Evolutionary conservation across 176 grass and related monocot species (phyloP), one percentile per base, ranked within the genome.

Genomic region (Oryza rufipogon): DNA sequence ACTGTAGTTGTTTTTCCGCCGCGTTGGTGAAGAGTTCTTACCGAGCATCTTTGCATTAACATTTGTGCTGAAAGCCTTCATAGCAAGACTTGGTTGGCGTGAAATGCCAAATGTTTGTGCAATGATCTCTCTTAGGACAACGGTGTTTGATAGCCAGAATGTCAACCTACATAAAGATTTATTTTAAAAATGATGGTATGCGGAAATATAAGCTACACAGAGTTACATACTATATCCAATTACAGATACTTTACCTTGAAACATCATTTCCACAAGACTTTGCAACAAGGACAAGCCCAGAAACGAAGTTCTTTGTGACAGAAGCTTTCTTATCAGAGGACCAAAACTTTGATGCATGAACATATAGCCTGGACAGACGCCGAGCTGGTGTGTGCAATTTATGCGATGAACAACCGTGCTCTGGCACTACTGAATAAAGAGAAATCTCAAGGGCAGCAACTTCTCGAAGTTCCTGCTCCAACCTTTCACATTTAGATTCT

Each of bases 131-230:
- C 97, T 92, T 64, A 99, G 77, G 28, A 96, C 88, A 72, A 91
- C 81, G 76, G 84, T 93, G 80, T 99, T 96, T 69, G 97, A 96
- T 56, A 99, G 51, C 97, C 97, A 99, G 87, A 94, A 99, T 74
- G 97, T 92, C 84, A 99, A 91, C 81, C 97, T 99, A 80, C 86
- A 86, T 74, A 49, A 80, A 91, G 79, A 39, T 66, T 82, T 17
- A 77, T 60, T 65, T 15, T 78, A 66, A 83, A 76, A 48, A 41
- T 66, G 20, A 63, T 2, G 45, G 71, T 48, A 81, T 76, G 48
- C 26, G 33, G 14, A 49, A 86, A 79, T 47, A 80, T 44, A 70
- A 78, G 58, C 47, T 60, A 65, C 7, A 54, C 19, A 8, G 6
- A 58, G 51, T 56, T 16, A 19, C 8, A 86, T 1, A 74, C 20